Conservation (phyloP, 768 basidiomycete species). For the Dictyophora rubrovolvata region DNA sequence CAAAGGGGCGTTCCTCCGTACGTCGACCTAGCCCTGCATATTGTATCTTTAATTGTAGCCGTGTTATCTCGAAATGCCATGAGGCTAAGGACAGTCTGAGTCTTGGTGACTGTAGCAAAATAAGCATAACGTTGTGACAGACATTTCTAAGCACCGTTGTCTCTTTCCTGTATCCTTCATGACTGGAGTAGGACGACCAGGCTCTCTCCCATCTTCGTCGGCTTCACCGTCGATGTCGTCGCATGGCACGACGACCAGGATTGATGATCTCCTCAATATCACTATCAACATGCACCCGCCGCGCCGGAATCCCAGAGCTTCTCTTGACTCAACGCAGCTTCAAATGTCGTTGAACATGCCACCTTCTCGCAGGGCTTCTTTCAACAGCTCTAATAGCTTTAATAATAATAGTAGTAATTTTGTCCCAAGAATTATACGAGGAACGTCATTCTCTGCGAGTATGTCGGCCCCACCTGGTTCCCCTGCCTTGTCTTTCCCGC, state of each 20-base stretch:
- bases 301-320: not conserved
- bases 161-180: not conserved
- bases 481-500: conserved; percentile 36
- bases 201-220: not conserved
- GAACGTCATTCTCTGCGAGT: conserved; percentile 29
- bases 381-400: not conserved
- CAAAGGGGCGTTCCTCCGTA: too few relatives aligned
- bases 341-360: not conserved
- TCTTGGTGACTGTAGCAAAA: not conserved
- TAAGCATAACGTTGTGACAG: not conserved
- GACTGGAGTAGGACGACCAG: not conserved
- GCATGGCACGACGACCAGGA: conserved; percentile 6
- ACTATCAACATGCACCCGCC: conserved; percentile 1
- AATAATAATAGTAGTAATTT: conserved; percentile 18
- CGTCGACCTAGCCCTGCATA: too few relatives aligned
- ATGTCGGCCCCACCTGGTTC: conserved; percentile 15
- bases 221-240: not conserved
- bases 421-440: conserved; percentile 65
- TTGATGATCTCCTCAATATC: conserved; percentile 1
- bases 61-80: not conserved
- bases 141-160: not conserved
- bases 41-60: too few relatives aligned
- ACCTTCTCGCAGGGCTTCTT: not conserved
- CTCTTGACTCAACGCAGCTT: not conserved
- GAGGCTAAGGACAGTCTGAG: not conserved